Conservation (phyloP, 2,329 filamentous ascomycete species). For the Pestalotiopsis sp. region DNA sequence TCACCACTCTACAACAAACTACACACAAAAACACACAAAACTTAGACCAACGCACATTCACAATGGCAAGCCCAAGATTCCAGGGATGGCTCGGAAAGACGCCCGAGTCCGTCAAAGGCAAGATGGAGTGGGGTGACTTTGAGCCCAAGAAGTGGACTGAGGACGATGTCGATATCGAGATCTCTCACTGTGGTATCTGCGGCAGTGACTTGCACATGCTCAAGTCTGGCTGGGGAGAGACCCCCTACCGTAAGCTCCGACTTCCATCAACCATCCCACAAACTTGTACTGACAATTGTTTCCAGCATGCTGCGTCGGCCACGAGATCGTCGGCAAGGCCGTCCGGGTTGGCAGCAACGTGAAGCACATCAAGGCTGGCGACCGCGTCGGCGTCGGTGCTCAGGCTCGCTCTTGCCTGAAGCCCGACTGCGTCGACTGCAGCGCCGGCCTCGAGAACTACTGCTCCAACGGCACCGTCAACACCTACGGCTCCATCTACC, state of each 20-base stretch:
- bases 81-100: conserved; percentile 49
- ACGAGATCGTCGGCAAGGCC: conserved; percentile 50
- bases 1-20: neutral
- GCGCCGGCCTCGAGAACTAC: conserved; percentile 20
- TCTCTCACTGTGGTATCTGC: conserved; percentile 67
- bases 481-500: conserved; percentile 47
- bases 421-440: conserved; percentile 23
- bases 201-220: conserved; percentile 44
- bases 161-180: conserved; percentile 63
- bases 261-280: neutral
- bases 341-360: conserved; percentile 40
- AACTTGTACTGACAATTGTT: neutral
- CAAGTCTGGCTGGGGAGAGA: conserved; percentile 15
- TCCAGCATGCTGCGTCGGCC: conserved; percentile 36
- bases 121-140: conserved; percentile 56
- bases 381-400: conserved; percentile 41
- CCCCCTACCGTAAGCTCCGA: conserved; percentile 14
- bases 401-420: conserved; percentile 45
- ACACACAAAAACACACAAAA: neutral
- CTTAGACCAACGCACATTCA: neutral
- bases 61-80: conserved; percentile 38
- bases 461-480: conserved; percentile 29
- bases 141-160: conserved; percentile 65
- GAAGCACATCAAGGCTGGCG: conserved; percentile 32
- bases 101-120: conserved; percentile 41